Evolutionary conservation across 108 stramenopile species (phyloP).

Genomic region (Tribonema minus): DNA sequence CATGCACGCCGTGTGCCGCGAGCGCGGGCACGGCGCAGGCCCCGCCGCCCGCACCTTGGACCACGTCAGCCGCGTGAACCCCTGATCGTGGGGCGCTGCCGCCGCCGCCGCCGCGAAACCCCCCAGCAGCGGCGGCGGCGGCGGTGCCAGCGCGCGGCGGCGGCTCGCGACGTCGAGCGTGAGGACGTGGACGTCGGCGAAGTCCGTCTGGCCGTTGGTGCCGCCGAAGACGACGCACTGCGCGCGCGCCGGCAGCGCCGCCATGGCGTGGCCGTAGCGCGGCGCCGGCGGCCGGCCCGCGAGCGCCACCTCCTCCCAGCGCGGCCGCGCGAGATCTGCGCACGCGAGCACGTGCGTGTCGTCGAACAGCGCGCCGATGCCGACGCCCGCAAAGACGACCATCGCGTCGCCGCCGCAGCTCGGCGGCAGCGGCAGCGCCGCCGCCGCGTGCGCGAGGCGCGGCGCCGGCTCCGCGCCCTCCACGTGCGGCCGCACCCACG

Average conservation of each 20-base stretch:
- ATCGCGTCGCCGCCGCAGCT: constrained; percentile 10
- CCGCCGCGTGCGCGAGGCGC: constrained; percentile 12
- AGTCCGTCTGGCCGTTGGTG: no score
- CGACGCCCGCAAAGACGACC: constrained; percentile 35
- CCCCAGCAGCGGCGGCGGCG: no score
- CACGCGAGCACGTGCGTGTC: constrained; percentile 16
- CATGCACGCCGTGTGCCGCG: no score
- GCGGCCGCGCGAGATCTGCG: neutral
- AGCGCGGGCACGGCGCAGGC: no score
- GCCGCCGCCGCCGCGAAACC: no score
- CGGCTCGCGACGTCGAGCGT: no score
- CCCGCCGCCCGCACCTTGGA: no score
- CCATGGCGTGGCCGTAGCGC: constrained; percentile 33
- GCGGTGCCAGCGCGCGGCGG: no score
- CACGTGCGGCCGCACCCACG: constrained; percentile 19
- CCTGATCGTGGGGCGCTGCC: no score
- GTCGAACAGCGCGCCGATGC: neutral
- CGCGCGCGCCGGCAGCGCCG: neutral
- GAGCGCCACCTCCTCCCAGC: neutral
- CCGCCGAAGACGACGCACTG: constrained; percentile 19
- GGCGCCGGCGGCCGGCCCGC: neutral
- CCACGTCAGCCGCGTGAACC: no score
- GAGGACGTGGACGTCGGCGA: no score
- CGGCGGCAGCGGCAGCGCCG: constrained; percentile 2
- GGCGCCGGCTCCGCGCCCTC: neutral